Evolutionary conservation across 2,329 filamentous ascomycete species (phyloP), one percentile per base, ranked within the genome.

Genomic region (Aspergillus sp.): DNA sequence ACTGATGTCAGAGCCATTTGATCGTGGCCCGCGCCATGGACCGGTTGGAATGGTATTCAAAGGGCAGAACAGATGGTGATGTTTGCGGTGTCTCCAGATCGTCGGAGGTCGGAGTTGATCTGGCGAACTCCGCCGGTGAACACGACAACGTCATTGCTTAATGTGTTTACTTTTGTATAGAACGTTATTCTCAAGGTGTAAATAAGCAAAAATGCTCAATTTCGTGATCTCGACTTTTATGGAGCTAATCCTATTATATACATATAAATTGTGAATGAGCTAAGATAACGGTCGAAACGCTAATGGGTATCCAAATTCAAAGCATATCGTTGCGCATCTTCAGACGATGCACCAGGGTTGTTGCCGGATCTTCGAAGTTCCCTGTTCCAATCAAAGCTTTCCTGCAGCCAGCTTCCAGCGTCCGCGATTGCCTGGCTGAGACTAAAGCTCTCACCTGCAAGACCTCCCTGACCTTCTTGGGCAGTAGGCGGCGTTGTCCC

Each of bases 1-100:
- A 72, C 69, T 61, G 69, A 71, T 63, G 67, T 71, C 60, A 72
- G 49, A 60, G 69, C 69, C 69, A 72, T 72, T 63, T 68, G 58
- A 52, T 60, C 57, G 57, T 53, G 53, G 50, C 50, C 50, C 55
- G 56, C 60, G 60, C 65, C 67, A 69, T 68, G 54, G 47, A 53
- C 53, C 43, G 49, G 41, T 35, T 30, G n/a, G 15, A 37, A 53
- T 48, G 46, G 45, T 53, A 4, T 12, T 27, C 3, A 12, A 30
- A 30, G 45, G 50, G 42, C 39, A 43, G 42, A 44, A 43, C 50
- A 45, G 52, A 46, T 56, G 53, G 54, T 55, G 49, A 49, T 37
- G 51, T 54, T 52, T 46, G 43, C 39, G 43, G 46, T 53, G 37
- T 39, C 37, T 39, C 37, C 37, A 20, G 37, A 13, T 13, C 10